phyloP scores from a whole-genome alignment of 257 asterid genomes.

The Solanum gracilifrons region DNA sequence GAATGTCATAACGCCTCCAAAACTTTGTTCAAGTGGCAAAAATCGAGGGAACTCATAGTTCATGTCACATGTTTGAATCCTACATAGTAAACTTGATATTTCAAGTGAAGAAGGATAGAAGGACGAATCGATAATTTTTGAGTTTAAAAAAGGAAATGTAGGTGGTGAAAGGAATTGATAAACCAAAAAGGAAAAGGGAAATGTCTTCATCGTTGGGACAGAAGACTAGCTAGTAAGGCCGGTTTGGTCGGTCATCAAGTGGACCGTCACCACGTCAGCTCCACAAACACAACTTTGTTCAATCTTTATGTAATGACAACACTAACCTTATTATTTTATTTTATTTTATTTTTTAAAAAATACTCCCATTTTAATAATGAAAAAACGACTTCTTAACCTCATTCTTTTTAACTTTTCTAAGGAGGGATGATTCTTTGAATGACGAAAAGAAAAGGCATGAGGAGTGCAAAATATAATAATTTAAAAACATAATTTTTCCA shows the following conservation, averaged over 20 bases:
- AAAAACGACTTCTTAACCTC: background rate
- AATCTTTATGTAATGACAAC: conserved; percentile 2
- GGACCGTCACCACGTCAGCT: conserved; percentile 43
- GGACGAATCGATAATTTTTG: too few relatives aligned
- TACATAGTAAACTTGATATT: background rate
- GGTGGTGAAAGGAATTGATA: background rate
- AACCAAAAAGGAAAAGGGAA: background rate
- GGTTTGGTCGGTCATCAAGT: conserved; percentile 63
- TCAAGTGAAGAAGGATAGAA: background rate
- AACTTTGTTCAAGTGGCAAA: background rate
- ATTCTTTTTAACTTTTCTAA: background rate
- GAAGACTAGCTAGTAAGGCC: conserved; percentile 22
- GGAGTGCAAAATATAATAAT: background rate
- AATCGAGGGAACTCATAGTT: background rate
- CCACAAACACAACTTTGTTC: background rate
- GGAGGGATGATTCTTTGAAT: background rate
- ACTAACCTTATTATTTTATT: conserved; percentile 4
- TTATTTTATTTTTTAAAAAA: background rate
- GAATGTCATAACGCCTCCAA: background rate
- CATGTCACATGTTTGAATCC: background rate
- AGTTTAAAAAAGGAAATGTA: background rate
- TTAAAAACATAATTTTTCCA: background rate
- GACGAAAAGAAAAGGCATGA: background rate
- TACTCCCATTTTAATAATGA: background rate
- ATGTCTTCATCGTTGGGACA: conserved; percentile 21